Percentiles rank a stretch among this genome's conserved stretches.
Evolutionary conservation across 805 yeast species (phyloP).

Genomic region (Nakazawaea molendinolei): DNA sequence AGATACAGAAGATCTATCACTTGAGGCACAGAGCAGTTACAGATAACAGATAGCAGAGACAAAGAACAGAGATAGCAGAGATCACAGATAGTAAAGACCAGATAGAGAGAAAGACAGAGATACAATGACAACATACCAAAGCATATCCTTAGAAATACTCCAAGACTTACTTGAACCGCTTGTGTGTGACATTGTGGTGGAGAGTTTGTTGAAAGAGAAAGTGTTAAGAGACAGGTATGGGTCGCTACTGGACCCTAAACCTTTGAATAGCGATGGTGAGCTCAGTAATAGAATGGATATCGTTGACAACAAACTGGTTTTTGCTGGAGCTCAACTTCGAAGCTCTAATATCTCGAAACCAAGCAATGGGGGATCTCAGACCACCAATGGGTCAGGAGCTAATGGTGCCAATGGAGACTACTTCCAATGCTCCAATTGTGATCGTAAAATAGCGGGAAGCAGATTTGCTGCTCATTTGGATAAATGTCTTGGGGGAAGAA

Average conservation of each 20-base stretch:
- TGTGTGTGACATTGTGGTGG: slow-evolving; percentile 25
- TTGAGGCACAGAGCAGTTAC: too few relatives aligned
- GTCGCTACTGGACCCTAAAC: slow-evolving; percentile 18
- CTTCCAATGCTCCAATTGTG: slow-evolving; percentile 76
- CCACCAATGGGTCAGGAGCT: slow-evolving; percentile 10
- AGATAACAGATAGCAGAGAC: background rate
- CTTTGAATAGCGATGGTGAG: slow-evolving; percentile 21
- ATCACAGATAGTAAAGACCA: background rate
- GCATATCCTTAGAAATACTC: slow-evolving; percentile 23
- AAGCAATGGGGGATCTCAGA: slow-evolving; percentile 8
- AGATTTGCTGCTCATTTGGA: slow-evolving; percentile 92
- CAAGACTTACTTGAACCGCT: slow-evolving; percentile 28
- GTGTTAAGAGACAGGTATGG: slow-evolving; percentile 25
- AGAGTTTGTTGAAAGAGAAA: slow-evolving; percentile 24
- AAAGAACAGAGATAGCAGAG: background rate
- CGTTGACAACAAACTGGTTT: slow-evolving; percentile 13
- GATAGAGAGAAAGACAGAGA: slow-evolving; percentile 11
- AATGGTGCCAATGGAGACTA: slow-evolving; percentile 28
- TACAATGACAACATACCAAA: slow-evolving; percentile 21
- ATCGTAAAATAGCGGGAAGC: slow-evolving; percentile 81
- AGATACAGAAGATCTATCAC: too few relatives aligned
- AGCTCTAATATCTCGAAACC: background rate
- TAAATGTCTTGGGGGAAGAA: slow-evolving; percentile 76
- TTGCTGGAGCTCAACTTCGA: background rate
- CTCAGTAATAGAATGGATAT: slow-evolving; percentile 25